Evolutionary conservation across 495 filamentous ascomycete genomes (phyloP), one percentile per base, ranked within the genome.

Genomic region (Podospora didyma): DNA sequence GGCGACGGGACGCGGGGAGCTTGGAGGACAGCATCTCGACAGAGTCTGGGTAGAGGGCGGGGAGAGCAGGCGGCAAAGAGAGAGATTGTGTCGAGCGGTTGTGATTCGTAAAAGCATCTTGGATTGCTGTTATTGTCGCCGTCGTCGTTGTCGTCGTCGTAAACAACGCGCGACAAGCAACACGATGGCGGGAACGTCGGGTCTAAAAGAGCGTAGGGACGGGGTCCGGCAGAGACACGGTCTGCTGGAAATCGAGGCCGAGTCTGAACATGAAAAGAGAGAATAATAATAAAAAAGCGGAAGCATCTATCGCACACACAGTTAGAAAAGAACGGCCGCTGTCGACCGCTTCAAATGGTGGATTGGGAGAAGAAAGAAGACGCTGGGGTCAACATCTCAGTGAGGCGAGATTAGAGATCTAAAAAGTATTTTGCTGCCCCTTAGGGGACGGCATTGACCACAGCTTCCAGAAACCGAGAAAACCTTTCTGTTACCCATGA

Each of bases 41-140:
- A 57, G 39, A 9, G 34, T 11, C n/a, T 46, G 56, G 3, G 42
- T 17, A 3, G 55, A 45, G 35, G 31, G 4, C 20, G 61, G 46
- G 0, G 61, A 41, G 12, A 62, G 46, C 16, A 71, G 64, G 12
- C 51, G 63, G 20, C 62, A 62, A 3, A 65, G 23, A 6, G 55
- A 56, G 14, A 66, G 49, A 41, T 34, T 53, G 28, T 62, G 63
- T 44, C 64, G 53, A 34, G 57, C 28, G 23, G 51, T 51, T 17
- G 55, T 55, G 17, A 60, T 52, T 35, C 65, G 69, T 19, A 65
- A 58, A 58, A 70, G 58, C 67, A 70, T 71, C 34, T 55, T 62
- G 26, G 26, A 3, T 31, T 9, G 26, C 9, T 9, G 26, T 31
- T 9, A 9, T 31, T 9, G 26, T 31, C 26, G 26, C 9, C 26